phyloP scores from a whole-genome alignment of 176 grass and related monocot species.

The Avena eriantha region DNA sequence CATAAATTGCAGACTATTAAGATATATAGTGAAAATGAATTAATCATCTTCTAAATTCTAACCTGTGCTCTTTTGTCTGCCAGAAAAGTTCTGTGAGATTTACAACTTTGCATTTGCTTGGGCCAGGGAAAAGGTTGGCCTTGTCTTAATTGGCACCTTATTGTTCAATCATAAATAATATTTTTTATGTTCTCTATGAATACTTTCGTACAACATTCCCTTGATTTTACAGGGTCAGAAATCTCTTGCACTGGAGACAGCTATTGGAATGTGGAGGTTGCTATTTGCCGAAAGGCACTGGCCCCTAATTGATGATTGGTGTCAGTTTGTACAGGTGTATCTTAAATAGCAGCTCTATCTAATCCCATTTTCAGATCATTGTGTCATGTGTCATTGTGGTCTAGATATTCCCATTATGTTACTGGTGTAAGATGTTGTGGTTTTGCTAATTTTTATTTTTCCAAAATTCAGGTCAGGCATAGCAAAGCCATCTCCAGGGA shows the following conservation, averaged over 20 bases:
- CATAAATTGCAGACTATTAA: not conserved
- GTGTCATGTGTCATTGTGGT: not conserved
- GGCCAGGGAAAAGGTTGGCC: slow-evolving; percentile 91
- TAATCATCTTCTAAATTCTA: slow-evolving; percentile 32
- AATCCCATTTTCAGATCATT: slow-evolving; percentile 33
- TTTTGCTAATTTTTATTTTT: slow-evolving; percentile 22
- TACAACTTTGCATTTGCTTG: slow-evolving; percentile 98
- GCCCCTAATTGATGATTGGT: slow-evolving; percentile 94
- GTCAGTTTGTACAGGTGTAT: slow-evolving; percentile 89
- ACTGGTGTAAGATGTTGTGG: not conserved
- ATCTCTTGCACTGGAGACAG: slow-evolving; percentile 92
- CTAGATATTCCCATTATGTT: not conserved
- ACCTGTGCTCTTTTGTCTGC: slow-evolving; percentile 42
- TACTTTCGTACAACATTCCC: slow-evolving; percentile 34
- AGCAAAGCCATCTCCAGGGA: slow-evolving; percentile 98
- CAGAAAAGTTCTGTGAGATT: slow-evolving; percentile 99
- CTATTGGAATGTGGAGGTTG: slow-evolving; percentile 98
- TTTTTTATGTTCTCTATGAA: slow-evolving; percentile 29
- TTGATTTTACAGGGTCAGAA: slow-evolving; percentile 87
- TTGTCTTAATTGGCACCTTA: slow-evolving; percentile 17
- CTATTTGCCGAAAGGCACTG: slow-evolving; percentile 94
- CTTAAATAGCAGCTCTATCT: not conserved
- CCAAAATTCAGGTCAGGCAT: slow-evolving; percentile 79
- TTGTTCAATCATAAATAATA: slow-evolving; percentile 12
- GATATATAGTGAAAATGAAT: slow-evolving; percentile 36